Evolutionary conservation across 768 basidiomycete species (phyloP), one percentile per base, ranked within the genome.

Genomic region (Mrakia frigida): DNA sequence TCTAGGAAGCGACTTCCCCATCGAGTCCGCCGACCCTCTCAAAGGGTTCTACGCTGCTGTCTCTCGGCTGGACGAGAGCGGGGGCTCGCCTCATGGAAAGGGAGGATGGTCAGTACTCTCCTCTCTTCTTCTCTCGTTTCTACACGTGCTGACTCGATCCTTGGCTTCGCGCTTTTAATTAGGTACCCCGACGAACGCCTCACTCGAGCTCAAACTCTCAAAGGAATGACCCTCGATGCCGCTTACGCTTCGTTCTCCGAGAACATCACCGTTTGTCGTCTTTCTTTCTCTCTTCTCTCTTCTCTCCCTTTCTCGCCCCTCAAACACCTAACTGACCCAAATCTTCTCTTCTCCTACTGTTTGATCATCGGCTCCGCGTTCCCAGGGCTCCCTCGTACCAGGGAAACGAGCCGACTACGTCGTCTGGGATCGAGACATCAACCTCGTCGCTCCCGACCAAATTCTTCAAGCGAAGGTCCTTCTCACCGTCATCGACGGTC

Each of bases 1-100:
- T 0, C 86, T 98, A 1, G 95, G 96, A 3, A 93, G 93, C 3
- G 95, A 98, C 82, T 97, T 98, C 83, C 96, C 96, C 0, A 90
- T 98, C 4, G 95, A 98, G 83, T 87, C 88, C 14, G 90, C 96
- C 73, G 92, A 96, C 81, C 95, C 96, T 0, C 84, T 98, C 46
- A 85, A 91, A 4, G 93, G 92, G 0, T 95, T 97, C 83, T 93
- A 94, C 79, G 94, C 96, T 7, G 93, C 93, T 0, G 87, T 94
- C 2, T 87, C 93, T 1, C 87, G 95, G 21, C 85, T 92, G 7
- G 87, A 87, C 33, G 85, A 86, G 2, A 85, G 88, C 18, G 93
- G 93, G 0, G 84, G 85, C 25, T 94, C 92, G 31, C 96, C 95
- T 0, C 92, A 95, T 76, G 95, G 94, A 0, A 73, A 85, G 5